Conservation (phyloP, 169 alveolate genomes). For the Plasmodium cynomolgi region DNA sequence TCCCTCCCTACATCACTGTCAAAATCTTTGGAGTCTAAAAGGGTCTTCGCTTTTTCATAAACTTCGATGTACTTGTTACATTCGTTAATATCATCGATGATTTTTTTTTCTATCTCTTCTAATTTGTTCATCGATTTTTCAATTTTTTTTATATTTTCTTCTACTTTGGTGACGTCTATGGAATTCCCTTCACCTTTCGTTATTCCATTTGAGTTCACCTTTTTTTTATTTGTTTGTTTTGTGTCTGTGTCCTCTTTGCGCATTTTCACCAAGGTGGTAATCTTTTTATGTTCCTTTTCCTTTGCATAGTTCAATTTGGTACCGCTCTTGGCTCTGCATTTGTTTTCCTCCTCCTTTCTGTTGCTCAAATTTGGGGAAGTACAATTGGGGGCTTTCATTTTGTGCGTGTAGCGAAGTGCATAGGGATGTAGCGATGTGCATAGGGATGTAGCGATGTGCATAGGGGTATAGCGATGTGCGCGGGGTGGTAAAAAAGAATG, state of each 20-base stretch:
- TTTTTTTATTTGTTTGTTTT: neutral
- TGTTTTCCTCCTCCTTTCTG: neutral
- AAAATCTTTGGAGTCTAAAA: slow-evolving; percentile 65
- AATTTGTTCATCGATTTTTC: slow-evolving; percentile 44
- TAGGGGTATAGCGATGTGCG: neutral
- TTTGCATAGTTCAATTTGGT: neutral
- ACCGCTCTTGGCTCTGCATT: neutral
- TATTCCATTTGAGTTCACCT: slow-evolving; percentile 7
- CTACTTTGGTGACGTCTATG: slow-evolving; percentile 29
- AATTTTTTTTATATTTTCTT: slow-evolving; percentile 40
- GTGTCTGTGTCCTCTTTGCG: slow-evolving; percentile 8
- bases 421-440: no score
- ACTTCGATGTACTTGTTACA: slow-evolving; percentile 60
- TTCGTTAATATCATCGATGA: slow-evolving; percentile 42
- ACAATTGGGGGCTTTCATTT: slow-evolving; percentile 5
- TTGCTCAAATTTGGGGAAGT: slow-evolving; percentile 7
- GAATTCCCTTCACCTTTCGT: neutral
- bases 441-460: neutral
- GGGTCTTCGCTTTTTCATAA: slow-evolving; percentile 61
- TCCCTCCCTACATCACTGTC: slow-evolving; percentile 72
- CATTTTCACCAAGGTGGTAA: neutral
- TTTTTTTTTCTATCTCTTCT: slow-evolving; percentile 58
- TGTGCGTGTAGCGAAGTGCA: neutral
- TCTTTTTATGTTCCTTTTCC: neutral
- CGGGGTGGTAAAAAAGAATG: neutral